phyloP scores from a whole-genome alignment of 129 eudicot genomes.

The Gnaphalium uliginosum region DNA sequence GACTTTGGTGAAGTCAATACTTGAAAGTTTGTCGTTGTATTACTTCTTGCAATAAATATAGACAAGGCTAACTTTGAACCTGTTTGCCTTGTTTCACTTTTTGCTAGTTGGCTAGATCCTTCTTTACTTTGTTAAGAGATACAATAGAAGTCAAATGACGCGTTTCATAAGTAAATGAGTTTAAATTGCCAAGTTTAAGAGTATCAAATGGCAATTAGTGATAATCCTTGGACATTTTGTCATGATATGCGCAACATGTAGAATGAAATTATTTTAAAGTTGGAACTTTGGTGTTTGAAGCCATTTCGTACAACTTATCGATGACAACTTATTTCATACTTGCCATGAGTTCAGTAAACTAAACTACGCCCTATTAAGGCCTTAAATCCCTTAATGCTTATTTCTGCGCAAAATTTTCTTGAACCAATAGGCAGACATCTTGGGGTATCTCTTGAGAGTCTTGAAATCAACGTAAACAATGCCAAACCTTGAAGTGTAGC shows the following conservation, averaged over 20 bases:
- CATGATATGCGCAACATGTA: too few species aligned
- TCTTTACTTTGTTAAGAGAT: too few species aligned
- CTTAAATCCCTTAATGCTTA: constrained; percentile 30
- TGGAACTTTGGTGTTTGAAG: constrained; percentile 9
- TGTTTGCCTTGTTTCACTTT: too few species aligned
- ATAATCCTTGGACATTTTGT: too few species aligned
- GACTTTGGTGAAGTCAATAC: not conserved
- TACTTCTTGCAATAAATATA: not conserved
- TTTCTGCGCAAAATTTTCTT: constrained; percentile 42
- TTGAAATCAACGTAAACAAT: constrained; percentile 78
- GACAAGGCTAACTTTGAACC: not conserved
- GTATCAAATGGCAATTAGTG: too few species aligned
- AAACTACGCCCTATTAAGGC: not conserved
- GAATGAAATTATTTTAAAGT: not conserved
- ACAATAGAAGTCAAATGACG: not conserved
- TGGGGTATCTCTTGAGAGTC: constrained; percentile 78
- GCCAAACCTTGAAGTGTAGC: constrained; percentile 89
- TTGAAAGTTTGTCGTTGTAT: not conserved
- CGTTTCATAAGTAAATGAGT: too few species aligned
- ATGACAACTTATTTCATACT: constrained; percentile 9
- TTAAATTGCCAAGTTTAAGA: too few species aligned
- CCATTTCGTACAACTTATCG: constrained; percentile 22
- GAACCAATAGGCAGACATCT: constrained; percentile 93
- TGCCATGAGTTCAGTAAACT: not conserved
- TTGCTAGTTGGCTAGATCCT: not conserved